Evolutionary conservation across 192 early-diverging fungal genomes (phyloP).

Genomic region (Coemansia sp.): DNA sequence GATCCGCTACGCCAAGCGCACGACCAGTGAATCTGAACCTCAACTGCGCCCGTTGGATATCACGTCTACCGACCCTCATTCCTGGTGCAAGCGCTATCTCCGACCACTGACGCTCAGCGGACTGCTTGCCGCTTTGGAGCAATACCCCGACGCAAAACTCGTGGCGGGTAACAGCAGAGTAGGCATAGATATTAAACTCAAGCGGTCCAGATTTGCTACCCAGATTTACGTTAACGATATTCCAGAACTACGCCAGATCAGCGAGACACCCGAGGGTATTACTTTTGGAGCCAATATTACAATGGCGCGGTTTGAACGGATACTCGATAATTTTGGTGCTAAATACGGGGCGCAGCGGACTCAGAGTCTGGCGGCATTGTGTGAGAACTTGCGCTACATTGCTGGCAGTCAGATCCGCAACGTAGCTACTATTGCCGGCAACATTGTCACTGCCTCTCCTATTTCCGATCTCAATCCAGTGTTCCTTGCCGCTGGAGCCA

Average conservation of each 20-base stretch:
- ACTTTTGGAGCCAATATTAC: conserved; percentile 71
- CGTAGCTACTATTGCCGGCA: conserved; percentile 83
- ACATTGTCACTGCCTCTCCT: conserved; percentile 85
- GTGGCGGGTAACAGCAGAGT: conserved; percentile 83
- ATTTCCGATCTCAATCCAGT: conserved; percentile 90
- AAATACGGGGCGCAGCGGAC: conserved; percentile 44
- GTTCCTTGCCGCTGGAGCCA: conserved; percentile 68
- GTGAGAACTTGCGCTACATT: conserved; percentile 78
- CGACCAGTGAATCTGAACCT: conserved; percentile 16
- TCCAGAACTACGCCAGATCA: conserved; percentile 63
- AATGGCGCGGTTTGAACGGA: conserved; percentile 59
- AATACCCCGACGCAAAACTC: conserved; percentile 72
- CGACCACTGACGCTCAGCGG: conserved; percentile 59
- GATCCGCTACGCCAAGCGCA: conserved; percentile 58
- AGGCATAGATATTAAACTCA: conserved; percentile 80
- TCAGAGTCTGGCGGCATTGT: conserved; percentile 66
- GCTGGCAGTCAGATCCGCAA: conserved; percentile 86
- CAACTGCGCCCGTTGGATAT: conserved; percentile 32
- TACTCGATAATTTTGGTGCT: conserved; percentile 15
- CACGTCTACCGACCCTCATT: neutral
- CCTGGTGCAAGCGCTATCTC: conserved; percentile 48
- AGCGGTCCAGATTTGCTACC: conserved; percentile 65
- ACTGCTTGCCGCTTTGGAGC: conserved; percentile 59
- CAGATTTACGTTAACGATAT: conserved; percentile 72
- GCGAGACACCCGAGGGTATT: conserved; percentile 39